Evolutionary conservation across 805 yeast species (phyloP).

Genomic region (Starmera pachycereana): DNA sequence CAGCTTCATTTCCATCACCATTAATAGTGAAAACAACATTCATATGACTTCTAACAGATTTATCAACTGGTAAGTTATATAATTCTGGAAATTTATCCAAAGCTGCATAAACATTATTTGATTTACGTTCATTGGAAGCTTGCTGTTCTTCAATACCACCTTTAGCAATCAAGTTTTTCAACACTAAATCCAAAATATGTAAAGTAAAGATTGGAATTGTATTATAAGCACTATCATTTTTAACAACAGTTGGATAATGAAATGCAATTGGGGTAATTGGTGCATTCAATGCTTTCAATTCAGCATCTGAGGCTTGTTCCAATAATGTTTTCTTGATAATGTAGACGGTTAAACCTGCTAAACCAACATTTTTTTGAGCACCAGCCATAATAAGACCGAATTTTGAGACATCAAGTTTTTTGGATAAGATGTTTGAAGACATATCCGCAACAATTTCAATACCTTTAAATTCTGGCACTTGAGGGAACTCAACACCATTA

Average conservation of each 20-base stretch:
- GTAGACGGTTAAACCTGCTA: conserved; percentile 90
- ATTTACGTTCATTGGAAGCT: conserved; percentile 47
- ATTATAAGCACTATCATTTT: conserved; percentile 88
- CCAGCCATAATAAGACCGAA: conserved; percentile 94
- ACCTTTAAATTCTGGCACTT: conserved; percentile 42
- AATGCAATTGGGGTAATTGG: conserved; percentile 85
- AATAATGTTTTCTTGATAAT: conserved; percentile 77
- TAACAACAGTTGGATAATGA: conserved; percentile 77
- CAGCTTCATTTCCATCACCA: conserved; percentile 51
- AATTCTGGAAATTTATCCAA: conserved; percentile 58
- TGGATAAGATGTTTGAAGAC: conserved; percentile 87
- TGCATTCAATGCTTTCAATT: conserved; percentile 45
- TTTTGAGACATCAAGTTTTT: conserved; percentile 68
- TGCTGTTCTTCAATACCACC: conserved; percentile 73
- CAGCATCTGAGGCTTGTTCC: conserved; percentile 54
- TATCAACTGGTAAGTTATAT: conserved; percentile 57
- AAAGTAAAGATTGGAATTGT: conserved; percentile 92
- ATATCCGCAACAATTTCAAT: conserved; percentile 87
- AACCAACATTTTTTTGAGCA: conserved; percentile 95
- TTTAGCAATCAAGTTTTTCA: conserved; percentile 43
- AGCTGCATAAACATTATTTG: conserved; percentile 49
- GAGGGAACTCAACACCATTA: conserved; percentile 73
- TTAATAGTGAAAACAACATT: conserved; percentile 82
- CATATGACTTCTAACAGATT: conserved; percentile 70
- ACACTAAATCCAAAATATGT: conserved; percentile 74